Percentiles rank a stretch among this genome's conserved stretches.
phyloP scores from a whole-genome alignment of 2,329 filamentous ascomycete species.

The Balansia obtecta region DNA sequence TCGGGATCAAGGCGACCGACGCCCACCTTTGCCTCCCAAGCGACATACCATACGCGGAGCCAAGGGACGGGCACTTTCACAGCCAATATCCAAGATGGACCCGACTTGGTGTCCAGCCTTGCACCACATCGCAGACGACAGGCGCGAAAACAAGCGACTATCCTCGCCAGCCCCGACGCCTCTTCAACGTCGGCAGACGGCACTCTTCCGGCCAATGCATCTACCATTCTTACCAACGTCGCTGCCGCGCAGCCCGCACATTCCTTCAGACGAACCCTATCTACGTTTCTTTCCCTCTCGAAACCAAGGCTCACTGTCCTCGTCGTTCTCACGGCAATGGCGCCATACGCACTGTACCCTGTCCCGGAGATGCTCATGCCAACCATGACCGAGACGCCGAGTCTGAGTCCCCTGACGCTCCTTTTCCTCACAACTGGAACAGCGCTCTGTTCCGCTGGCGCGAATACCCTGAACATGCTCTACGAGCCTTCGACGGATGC shows the following conservation, averaged over 20 bases:
- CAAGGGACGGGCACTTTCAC: conserved; percentile 8
- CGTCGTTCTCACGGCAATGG: conserved; percentile 81
- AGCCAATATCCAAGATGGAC: conserved; percentile 8
- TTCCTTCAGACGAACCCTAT: conserved; percentile 53
- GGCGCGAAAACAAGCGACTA: conserved; percentile 15
- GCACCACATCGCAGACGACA: conserved; percentile 24
- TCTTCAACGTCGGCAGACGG: conserved; percentile 9
- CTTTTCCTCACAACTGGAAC: conserved; percentile 87
- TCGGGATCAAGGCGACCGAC: conserved; percentile 16
- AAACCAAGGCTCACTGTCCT: conserved; percentile 90
- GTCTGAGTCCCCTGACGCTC: conserved; percentile 79
- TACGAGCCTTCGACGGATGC: conserved; percentile 86
- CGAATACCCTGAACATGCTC: conserved; percentile 95
- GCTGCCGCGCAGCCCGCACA: conserved; percentile 36
- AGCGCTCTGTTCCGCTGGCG: conserved; percentile 75
- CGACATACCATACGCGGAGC: conserved; percentile 3
- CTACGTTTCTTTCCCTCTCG: conserved; percentile 79
- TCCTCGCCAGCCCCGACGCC: conserved; percentile 1
- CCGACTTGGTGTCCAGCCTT: conserved; percentile 13
- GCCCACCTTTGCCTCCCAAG: conserved; percentile 13
- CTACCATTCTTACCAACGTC: conserved; percentile 40
- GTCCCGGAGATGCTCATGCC: conserved; percentile 74
- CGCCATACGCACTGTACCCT: conserved; percentile 85
- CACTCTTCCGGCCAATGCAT: conserved; percentile 36
- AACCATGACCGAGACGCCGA: conserved; percentile 54